Percentiles rank a stretch among this genome's conserved stretches.
Conservation (phyloP, 2,329 filamentous ascomycete species). For the Scolecobasidium constrictum region DNA sequence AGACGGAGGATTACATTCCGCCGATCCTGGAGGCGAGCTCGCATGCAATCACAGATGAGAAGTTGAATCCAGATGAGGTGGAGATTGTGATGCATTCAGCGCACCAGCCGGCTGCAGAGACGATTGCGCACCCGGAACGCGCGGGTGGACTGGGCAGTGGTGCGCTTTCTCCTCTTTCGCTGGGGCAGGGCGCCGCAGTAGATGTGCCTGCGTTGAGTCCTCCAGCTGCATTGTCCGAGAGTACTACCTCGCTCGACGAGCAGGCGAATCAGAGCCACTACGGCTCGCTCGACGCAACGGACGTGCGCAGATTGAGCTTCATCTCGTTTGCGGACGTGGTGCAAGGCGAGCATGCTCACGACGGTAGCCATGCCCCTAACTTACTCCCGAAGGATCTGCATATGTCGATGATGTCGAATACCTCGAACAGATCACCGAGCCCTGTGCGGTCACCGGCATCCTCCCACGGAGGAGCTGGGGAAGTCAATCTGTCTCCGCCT, state of each 20-base stretch:
- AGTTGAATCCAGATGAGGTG: constrained; percentile 76
- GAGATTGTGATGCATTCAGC: constrained; percentile 83
- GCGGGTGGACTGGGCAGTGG: no score
- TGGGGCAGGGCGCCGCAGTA: neutral
- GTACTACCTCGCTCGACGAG: neutral
- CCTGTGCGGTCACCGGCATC: constrained; percentile 71
- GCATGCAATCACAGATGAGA: constrained; percentile 78
- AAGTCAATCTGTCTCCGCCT: constrained; percentile 57
- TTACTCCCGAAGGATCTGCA: constrained; percentile 55
- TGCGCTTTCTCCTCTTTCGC: constrained; percentile 13
- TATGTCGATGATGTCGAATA: constrained; percentile 53
- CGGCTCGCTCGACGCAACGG: constrained; percentile 63
- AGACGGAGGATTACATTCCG: constrained; percentile 89
- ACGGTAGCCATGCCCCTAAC: neutral
- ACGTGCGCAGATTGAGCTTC: constrained; percentile 79
- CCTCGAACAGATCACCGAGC: constrained; percentile 56
- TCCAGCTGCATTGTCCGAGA: constrained; percentile 2
- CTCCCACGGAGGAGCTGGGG: constrained; percentile 42
- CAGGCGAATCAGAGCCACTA: constrained; percentile 53
- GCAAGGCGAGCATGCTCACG: constrained; percentile 64
- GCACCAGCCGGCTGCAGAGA: constrained; percentile 67
- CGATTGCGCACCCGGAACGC: constrained; percentile 21
- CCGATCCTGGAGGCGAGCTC: constrained; percentile 85
- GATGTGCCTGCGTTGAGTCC: neutral
- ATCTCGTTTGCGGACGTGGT: constrained; percentile 96